A percentile compares a stretch with the other conserved stretches of the same genome.
Conservation (phyloP, 176 grass and related monocot species). For the Raddia distichophylla region DNA sequence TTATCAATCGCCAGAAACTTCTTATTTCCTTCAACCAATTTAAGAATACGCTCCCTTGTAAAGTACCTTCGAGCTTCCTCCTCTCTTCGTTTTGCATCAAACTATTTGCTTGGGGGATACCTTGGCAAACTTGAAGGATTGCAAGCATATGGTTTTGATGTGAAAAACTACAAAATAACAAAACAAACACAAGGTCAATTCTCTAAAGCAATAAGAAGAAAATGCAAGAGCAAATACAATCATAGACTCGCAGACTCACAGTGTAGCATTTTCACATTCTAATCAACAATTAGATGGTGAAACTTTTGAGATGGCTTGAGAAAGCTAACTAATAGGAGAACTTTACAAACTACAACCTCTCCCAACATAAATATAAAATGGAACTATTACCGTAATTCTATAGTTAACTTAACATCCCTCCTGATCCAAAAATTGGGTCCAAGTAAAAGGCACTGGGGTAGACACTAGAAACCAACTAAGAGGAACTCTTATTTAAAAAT, state of each 20-base stretch:
- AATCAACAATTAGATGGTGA: slow-evolving; percentile 4
- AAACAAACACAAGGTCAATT: slow-evolving; percentile 9
- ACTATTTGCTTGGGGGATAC: slow-evolving; percentile 96
- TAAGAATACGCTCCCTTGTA: too few species aligned
- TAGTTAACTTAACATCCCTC: neutral
- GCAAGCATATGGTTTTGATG: slow-evolving; percentile 86
- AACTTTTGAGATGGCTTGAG: neutral
- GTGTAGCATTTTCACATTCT: slow-evolving; percentile 2
- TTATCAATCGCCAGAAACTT: too few species aligned
- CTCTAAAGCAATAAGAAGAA: slow-evolving; percentile 6
- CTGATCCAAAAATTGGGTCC: slow-evolving; percentile 13
- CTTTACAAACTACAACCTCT: slow-evolving; percentile 23
- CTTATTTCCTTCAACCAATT: too few species aligned
- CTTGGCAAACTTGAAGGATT: slow-evolving; percentile 90
- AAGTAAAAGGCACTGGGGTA: neutral
- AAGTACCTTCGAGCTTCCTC: slow-evolving; percentile 86
- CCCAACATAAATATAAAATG: neutral
- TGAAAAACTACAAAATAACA: slow-evolving; percentile 76
- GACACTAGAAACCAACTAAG: neutral
- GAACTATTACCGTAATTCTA: neutral
- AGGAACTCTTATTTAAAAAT: neutral
- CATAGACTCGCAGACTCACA: neutral
- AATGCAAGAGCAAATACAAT: neutral
- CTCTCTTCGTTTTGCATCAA: slow-evolving; percentile 90
- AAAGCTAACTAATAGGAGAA: neutral